Percentiles rank a stretch among this genome's conserved stretches.
These are phyloP conservation scores for Leccinum variicolor DNA, from an alignment of 768 basidiomycete species.

Conservation along the genomic window DNA sequence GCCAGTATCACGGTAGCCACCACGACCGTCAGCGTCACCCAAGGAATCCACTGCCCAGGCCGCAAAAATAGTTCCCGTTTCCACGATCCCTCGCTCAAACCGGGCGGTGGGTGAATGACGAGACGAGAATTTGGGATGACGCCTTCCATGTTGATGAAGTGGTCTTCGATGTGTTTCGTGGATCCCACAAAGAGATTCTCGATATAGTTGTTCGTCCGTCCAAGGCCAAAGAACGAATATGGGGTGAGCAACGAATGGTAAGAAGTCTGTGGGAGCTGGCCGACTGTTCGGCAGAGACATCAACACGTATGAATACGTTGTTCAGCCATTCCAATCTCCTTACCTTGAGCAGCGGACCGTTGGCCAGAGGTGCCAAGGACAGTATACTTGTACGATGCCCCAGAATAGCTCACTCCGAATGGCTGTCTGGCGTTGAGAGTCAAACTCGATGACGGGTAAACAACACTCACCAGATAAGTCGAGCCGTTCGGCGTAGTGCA, in stretches of 20 bases:
- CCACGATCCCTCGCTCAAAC: conserved; percentile 59
- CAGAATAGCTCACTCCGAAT: conserved; percentile 91
- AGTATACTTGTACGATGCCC: conserved; percentile 96
- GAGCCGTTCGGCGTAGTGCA: conserved; percentile 64
- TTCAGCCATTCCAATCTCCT: conserved; percentile 5
- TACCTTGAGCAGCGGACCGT: conserved; percentile 88
- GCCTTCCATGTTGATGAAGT: conserved; percentile 92
- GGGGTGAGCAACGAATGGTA: conserved; percentile 90
- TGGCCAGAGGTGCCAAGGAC: conserved; percentile 87
- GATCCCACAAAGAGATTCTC: conserved; percentile 97
- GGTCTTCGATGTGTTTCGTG: conserved; percentile 65
- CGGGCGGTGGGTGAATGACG: conserved; percentile 79
- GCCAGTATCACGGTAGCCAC: conserved; percentile 71
- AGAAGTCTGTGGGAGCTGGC: conserved; percentile 88
- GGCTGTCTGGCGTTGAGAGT: conserved; percentile 48
- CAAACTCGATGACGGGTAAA: not conserved
- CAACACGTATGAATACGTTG: not conserved
- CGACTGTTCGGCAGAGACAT: conserved; percentile 48
- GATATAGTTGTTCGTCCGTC: conserved; percentile 98
- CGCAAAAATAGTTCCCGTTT: conserved; percentile 84
- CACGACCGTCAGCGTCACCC: conserved; percentile 89
- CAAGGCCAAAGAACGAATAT: conserved; percentile 94
- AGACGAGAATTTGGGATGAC: conserved; percentile 97
- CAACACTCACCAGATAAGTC: conserved; percentile 67
- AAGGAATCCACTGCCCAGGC: conserved; percentile 97